phyloP scores from a whole-genome alignment of 73 alveolate genomes.

The Paraurostyla sp. region DNA sequence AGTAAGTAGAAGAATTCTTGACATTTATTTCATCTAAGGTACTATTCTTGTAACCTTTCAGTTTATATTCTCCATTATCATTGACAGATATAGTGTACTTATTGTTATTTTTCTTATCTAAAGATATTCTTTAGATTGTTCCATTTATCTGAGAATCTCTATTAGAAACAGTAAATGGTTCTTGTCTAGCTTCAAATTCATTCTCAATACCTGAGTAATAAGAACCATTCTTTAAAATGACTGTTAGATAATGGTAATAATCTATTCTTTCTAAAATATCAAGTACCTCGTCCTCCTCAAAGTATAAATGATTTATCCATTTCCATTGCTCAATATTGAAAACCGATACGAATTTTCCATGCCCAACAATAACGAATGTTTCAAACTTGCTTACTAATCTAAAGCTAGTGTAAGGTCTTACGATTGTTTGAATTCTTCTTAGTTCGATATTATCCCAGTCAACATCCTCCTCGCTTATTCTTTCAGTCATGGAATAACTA shows the following conservation, averaged over 20 bases:
- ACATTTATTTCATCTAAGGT: too few species aligned
- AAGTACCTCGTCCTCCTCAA: neutral
- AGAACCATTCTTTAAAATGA: neutral
- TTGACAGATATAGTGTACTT: too few species aligned
- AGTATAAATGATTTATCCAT: slow-evolving; percentile 44
- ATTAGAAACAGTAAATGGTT: too few species aligned
- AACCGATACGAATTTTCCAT: neutral
- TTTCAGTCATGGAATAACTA: neutral
- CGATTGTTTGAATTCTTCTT: neutral
- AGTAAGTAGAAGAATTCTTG: too few species aligned
- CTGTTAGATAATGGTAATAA: neutral
- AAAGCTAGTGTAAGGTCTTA: neutral
- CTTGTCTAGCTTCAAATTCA: too few species aligned
- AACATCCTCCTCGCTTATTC: slow-evolving; percentile 3
- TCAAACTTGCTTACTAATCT: neutral
- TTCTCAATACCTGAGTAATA: neutral
- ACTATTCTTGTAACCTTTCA: too few species aligned
- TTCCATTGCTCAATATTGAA: neutral
- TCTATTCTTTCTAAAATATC: neutral
- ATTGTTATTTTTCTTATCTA: too few species aligned
- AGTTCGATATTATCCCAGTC: slow-evolving; percentile 5
- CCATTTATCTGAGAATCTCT: too few species aligned
- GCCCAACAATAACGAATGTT: slow-evolving; percentile 15
- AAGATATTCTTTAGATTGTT: too few species aligned
- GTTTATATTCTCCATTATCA: too few species aligned